Evolutionary conservation across 2,329 filamentous ascomycete genomes (phyloP).

Genomic region (Arthrinium phaeospermum): DNA sequence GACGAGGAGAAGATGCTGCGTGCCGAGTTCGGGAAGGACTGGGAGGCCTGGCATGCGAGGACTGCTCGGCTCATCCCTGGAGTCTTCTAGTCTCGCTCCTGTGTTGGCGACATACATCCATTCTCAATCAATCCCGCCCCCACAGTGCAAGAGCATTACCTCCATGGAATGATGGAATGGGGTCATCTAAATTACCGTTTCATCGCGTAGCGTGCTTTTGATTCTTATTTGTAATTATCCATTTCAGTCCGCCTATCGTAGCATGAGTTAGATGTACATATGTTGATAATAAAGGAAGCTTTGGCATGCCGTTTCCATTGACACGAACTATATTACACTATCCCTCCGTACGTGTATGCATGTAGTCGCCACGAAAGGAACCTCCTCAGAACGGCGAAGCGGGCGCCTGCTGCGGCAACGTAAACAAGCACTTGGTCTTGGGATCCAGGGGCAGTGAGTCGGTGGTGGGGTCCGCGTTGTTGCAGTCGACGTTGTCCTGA

Average conservation of each 20-base stretch:
- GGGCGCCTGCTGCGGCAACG: not conserved
- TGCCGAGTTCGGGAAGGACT: slow-evolving; percentile 51
- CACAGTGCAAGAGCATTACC: not conserved
- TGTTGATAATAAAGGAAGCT: no score
- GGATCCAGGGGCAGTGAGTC: slow-evolving; percentile 11
- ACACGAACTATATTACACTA: not conserved
- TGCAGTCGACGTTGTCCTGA: not conserved
- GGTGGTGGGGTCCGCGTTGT: not conserved
- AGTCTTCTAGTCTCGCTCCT: slow-evolving; percentile 37
- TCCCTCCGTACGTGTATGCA: not conserved
- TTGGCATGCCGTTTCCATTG: not conserved
- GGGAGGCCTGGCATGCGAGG: slow-evolving; percentile 52
- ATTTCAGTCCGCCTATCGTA: not conserved
- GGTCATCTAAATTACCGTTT: not conserved
- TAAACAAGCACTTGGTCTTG: slow-evolving; percentile 15
- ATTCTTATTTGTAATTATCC: not conserved
- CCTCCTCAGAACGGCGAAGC: not conserved
- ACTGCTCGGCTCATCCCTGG: slow-evolving; percentile 57
- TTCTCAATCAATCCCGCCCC: not conserved
- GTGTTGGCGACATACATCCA: not conserved
- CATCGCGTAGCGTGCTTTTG: not conserved
- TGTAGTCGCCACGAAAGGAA: not conserved
- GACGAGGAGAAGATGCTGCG: slow-evolving; percentile 59
- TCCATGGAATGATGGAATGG: not conserved
- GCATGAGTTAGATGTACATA: not conserved